phyloP scores from a whole-genome alignment of 2,329 filamentous ascomycete species.

The Karstenula rhodostoma region DNA sequence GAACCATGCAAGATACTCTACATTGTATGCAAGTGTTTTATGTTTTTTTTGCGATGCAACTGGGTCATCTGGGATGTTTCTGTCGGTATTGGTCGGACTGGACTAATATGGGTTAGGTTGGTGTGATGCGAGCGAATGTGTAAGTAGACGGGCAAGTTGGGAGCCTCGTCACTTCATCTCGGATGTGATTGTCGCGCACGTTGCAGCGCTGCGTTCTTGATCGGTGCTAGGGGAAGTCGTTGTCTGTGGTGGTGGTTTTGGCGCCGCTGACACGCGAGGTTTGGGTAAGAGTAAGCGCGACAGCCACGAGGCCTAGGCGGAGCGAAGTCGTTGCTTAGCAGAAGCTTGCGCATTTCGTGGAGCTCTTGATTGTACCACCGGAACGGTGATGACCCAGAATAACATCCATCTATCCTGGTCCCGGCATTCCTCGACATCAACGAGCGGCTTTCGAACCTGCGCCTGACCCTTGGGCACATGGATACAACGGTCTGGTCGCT shows the following conservation, averaged over 20 bases:
- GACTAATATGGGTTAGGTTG: background rate
- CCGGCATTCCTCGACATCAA: background rate
- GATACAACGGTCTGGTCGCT: background rate
- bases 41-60: background rate
- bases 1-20: no score
- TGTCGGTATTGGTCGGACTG: background rate
- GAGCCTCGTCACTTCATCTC: background rate
- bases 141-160: background rate
- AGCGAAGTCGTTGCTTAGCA: background rate
- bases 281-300: background rate
- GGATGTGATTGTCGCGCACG: background rate
- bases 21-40: background rate
- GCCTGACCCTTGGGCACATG: background rate
- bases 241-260: background rate
- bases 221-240: background rate
- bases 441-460: background rate
- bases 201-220: background rate
- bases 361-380: background rate
- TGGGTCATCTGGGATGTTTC: no score
- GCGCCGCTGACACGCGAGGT: background rate
- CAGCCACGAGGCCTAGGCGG: conserved; percentile 8
- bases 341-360: background rate
- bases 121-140: background rate
- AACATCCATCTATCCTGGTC: background rate
- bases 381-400: background rate